A percentile compares a stretch with the other conserved stretches of the same genome.
phyloP scores from a whole-genome alignment of 2,329 filamentous ascomycete genomes.

The Monosporascus sp. region DNA sequence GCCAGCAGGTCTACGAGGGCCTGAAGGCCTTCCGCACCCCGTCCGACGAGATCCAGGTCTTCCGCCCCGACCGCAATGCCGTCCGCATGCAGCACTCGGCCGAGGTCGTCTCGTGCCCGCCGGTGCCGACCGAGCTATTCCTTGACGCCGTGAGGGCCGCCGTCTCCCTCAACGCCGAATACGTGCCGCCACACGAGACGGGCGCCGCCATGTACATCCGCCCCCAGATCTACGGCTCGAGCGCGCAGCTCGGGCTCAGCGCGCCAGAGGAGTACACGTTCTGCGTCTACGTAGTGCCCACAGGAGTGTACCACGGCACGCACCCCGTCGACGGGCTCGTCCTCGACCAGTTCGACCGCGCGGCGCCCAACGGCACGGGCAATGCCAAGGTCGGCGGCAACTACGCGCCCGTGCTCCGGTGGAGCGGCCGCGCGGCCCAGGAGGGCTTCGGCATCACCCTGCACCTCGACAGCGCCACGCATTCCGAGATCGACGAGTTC shows the following conservation, averaged over 20 bases:
- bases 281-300: slow-evolving; percentile 82
- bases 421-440: slow-evolving; percentile 73
- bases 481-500: slow-evolving; percentile 90
- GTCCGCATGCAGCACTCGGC: slow-evolving; percentile 79
- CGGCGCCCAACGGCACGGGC: slow-evolving; percentile 86
- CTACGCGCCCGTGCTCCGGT: slow-evolving; percentile 85
- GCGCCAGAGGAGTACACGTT: slow-evolving; percentile 92
- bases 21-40: slow-evolving; percentile 90
- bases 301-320: slow-evolving; percentile 88
- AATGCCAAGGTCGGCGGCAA: slow-evolving; percentile 94
- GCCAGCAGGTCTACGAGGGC: slow-evolving; percentile 97
- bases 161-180: slow-evolving; percentile 83
- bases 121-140: slow-evolving; percentile 72
- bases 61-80: slow-evolving; percentile 83
- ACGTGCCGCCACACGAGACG: slow-evolving; percentile 82
- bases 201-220: slow-evolving; percentile 91
- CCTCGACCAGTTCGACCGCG: slow-evolving; percentile 87
- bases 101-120: slow-evolving; percentile 75
- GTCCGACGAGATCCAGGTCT: slow-evolving; percentile 70
- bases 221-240: slow-evolving; percentile 80
- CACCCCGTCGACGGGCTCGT: slow-evolving; percentile 84
- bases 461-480: slow-evolving; percentile 79
- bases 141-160: slow-evolving; percentile 70
- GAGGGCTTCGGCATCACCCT: slow-evolving; percentile 91
- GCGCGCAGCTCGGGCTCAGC: slow-evolving; percentile 77